Evolutionary conservation across 192 early-diverging fungal genomes (phyloP).

Genomic region (Ramicandelaber brevisporus): DNA sequence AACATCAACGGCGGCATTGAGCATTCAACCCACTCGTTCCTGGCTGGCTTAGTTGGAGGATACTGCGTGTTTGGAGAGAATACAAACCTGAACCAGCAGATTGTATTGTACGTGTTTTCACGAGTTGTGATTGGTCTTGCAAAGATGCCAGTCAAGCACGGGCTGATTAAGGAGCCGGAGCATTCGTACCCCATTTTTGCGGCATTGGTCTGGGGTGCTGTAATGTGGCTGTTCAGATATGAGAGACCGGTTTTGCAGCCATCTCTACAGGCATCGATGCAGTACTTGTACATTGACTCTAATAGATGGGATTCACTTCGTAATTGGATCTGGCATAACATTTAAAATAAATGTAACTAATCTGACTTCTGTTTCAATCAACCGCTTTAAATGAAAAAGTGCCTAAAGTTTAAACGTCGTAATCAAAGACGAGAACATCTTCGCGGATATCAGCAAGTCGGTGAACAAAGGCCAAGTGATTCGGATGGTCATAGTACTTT

Average conservation of each 20-base stretch:
- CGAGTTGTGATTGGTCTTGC: conserved; percentile 69
- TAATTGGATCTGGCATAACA: conserved; percentile 65
- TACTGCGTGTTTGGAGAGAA: conserved; percentile 89
- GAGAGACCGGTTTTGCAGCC: conserved; percentile 70
- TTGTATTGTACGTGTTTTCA: conserved; percentile 82
- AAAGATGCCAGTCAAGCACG: conserved; percentile 47
- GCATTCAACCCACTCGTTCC: conserved; percentile 49
- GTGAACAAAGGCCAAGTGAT: no score
- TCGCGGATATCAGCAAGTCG: no score
- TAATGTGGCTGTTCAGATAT: conserved; percentile 87
- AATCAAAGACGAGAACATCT: no score
- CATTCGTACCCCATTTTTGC: conserved; percentile 77
- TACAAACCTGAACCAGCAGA: conserved; percentile 91
- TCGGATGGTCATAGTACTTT: no score
- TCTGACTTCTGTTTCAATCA: no score
- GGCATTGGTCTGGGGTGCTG: conserved; percentile 77
- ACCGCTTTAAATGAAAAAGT: no score
- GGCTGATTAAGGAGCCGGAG: conserved; percentile 39
- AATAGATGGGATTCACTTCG: conserved; percentile 45
- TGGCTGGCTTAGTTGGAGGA: conserved; percentile 76
- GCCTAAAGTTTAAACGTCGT: no score
- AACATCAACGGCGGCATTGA: conserved; percentile 50
- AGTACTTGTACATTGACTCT: conserved; percentile 81
- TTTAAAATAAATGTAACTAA: no score
- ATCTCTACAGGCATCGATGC: conserved; percentile 83